Percentiles rank a stretch among this genome's conserved stretches.
These are phyloP conservation scores for Rhodotorula sp. DNA, from an alignment of 1,284 basidiomycete species.

Conservation along the genomic window DNA sequence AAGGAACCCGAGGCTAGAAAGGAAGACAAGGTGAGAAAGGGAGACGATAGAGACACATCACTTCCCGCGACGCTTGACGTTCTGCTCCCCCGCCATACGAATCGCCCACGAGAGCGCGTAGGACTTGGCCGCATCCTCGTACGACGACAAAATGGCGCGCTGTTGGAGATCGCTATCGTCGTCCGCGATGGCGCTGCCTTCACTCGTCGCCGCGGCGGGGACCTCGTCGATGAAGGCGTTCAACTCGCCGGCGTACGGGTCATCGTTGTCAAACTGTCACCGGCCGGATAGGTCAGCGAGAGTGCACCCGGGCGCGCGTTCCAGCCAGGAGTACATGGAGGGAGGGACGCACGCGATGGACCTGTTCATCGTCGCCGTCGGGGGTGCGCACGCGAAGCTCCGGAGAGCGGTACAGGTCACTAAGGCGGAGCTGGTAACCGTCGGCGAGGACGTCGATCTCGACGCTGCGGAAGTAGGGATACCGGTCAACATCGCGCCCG, in stretches of 20 bases:
- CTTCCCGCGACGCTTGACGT: conserved; percentile 36
- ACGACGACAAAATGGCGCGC: conserved; percentile 48
- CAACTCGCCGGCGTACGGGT: conserved; percentile 35
- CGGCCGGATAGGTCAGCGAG: conserved; percentile 56
- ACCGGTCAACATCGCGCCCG: too few species aligned
- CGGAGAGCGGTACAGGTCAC: conserved; percentile 73
- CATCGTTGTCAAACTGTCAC: conserved; percentile 58
- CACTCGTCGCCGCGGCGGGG: conserved; percentile 17
- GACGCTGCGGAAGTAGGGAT: too few species aligned
- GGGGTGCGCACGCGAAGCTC: conserved; percentile 75
- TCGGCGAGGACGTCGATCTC: conserved; percentile 65
- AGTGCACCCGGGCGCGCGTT: accelerated
- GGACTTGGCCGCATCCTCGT: conserved; percentile 74
- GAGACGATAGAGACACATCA: too few species aligned
- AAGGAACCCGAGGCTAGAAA: too few species aligned
- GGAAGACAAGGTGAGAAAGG: too few species aligned
- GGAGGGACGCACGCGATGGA: conserved; percentile 51
- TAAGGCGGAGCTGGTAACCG: conserved; percentile 73
- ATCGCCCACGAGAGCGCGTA: conserved; percentile 62
- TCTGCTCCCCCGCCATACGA: conserved; percentile 41
- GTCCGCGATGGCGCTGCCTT: conserved; percentile 40
- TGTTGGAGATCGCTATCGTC: conserved; percentile 40
- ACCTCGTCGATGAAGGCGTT: conserved; percentile 42
- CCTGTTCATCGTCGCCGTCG: conserved; percentile 65
- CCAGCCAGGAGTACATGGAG: not conserved